Evolutionary conservation across 495 filamentous ascomycete species (phyloP).

Genomic region (Staphylotrichum longicolle): DNA sequence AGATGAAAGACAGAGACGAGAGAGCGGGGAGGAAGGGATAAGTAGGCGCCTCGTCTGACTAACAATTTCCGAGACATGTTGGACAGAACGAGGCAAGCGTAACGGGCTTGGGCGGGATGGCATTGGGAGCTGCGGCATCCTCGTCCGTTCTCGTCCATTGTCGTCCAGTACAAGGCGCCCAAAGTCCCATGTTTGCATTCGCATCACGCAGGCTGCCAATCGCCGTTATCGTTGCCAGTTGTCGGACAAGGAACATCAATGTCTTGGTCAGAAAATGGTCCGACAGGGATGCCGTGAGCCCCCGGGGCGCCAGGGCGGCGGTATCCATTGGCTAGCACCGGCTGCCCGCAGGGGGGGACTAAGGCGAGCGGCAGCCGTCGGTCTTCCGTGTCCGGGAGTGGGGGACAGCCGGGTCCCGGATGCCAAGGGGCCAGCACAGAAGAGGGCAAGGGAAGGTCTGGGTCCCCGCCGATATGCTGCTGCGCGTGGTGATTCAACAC

Average conservation of each 20-base stretch:
- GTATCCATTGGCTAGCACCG: slow-evolving; percentile 18
- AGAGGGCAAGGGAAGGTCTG: not conserved
- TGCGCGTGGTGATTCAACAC: not conserved
- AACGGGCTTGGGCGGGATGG: not conserved
- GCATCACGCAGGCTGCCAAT: slow-evolving; percentile 3
- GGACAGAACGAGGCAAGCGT: slow-evolving; percentile 8
- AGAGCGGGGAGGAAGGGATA: slow-evolving; percentile 6
- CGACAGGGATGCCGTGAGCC: slow-evolving; percentile 13
- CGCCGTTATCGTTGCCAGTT: slow-evolving; percentile 6
- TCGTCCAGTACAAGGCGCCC: slow-evolving; percentile 1
- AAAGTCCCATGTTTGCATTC: slow-evolving; percentile 6
- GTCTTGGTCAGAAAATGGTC: slow-evolving; percentile 12
- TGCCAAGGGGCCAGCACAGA: slow-evolving; percentile 1
- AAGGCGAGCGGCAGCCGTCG: slow-evolving; percentile 6
- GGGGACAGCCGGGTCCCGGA: slow-evolving; percentile 6
- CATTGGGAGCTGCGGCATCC: slow-evolving; percentile 6
- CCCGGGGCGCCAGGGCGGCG: slow-evolving; percentile 15
- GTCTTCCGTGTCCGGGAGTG: slow-evolving; percentile 13
- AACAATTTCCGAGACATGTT: slow-evolving; percentile 20
- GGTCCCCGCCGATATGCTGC: not conserved
- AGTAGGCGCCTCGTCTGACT: slow-evolving; percentile 17
- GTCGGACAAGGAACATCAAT: slow-evolving; percentile 6
- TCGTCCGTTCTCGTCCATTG: no score
- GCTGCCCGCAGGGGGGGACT: slow-evolving; percentile 6
- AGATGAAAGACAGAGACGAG: slow-evolving; percentile 6